These are phyloP conservation scores for Castanea sativa DNA, from an alignment of 306 rosid genomes.

Conservation along the genomic window DNA sequence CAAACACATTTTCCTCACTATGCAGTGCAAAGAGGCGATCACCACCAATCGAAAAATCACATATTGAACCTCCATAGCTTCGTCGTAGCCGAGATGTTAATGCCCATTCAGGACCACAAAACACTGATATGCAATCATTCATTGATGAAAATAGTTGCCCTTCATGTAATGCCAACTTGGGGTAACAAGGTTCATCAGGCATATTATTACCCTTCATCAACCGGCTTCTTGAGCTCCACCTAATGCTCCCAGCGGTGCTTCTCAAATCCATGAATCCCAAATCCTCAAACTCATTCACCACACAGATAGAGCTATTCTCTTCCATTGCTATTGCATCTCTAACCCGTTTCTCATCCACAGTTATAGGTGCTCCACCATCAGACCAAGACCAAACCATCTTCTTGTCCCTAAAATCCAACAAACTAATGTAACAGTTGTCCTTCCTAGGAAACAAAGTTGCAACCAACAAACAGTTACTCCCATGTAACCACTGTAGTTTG, in stretches of 20 bases:
- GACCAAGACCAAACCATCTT: constrained; percentile 96
- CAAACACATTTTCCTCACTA: constrained; percentile 92
- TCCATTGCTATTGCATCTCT: constrained; percentile 94
- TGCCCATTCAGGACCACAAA: constrained; percentile 92
- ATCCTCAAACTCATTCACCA: constrained; percentile 91
- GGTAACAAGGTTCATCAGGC: constrained; percentile 95
- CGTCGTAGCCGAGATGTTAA: constrained; percentile 80
- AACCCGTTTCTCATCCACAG: constrained; percentile 72
- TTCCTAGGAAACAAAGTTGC: constrained; percentile 90
- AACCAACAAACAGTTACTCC: constrained; percentile 70
- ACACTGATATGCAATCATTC: constrained; percentile 88
- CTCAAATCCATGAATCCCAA: constrained; percentile 91
- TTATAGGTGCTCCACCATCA: constrained; percentile 59
- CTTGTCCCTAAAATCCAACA: constrained; percentile 82
- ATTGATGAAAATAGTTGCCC: constrained; percentile 95
- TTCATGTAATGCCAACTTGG: constrained; percentile 76
- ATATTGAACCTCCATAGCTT: constrained; percentile 83
- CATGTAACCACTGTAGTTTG: constrained; percentile 78
- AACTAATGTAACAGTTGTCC: constrained; percentile 84
- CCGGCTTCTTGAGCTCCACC: constrained; percentile 95
- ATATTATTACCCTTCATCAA: constrained; percentile 75
- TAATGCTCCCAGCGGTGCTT: constrained; percentile 49
- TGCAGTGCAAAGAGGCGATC: constrained; percentile 92
- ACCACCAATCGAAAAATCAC: constrained; percentile 93
- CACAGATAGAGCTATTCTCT: constrained; percentile 70